Evolutionary conservation across 305 asterid species (phyloP).

Genomic region (Coffea humblotiana): DNA sequence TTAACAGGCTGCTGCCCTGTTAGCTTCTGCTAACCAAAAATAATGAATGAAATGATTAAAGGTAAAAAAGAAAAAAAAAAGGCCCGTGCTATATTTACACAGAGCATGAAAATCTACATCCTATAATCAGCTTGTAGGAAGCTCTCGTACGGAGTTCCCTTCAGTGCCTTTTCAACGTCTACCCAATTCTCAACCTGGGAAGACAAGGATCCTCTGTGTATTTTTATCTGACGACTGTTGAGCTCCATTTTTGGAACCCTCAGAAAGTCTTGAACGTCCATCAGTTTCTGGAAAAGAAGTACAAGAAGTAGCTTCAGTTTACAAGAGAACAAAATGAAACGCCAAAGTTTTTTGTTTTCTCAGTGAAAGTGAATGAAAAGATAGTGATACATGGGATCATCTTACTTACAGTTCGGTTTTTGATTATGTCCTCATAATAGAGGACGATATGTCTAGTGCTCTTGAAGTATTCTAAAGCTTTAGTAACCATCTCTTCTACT

Average conservation of each 20-base stretch:
- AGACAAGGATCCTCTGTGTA: conserved; percentile 76
- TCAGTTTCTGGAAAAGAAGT: conserved; percentile 51
- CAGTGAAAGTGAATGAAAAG: background rate
- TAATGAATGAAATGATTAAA: conserved; percentile 40
- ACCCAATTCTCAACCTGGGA: conserved; percentile 85
- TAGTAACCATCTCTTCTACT: conserved; percentile 61
- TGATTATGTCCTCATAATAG: conserved; percentile 75
- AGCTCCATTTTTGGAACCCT: conserved; percentile 64
- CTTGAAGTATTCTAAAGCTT: conserved; percentile 68
- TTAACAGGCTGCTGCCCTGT: conserved; percentile 35
- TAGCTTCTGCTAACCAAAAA: conserved; percentile 41
- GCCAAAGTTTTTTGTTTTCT: background rate
- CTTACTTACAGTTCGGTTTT: conserved; percentile 72
- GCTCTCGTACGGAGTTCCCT: conserved; percentile 72
- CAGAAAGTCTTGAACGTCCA: conserved; percentile 74
- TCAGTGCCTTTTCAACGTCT: conserved; percentile 63
- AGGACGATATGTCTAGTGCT: conserved; percentile 76
- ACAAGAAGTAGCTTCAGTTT: background rate
- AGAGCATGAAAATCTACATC: conserved; percentile 33
- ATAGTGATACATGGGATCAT: background rate
- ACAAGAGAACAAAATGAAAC: background rate
- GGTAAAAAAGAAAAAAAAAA: no score
- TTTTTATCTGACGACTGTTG: conserved; percentile 81
- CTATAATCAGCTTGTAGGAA: conserved; percentile 61
- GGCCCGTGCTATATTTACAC: conserved; percentile 34